Evolutionary conservation across 1,284 basidiomycete genomes (phyloP).

Genomic region (Pascua sp.): DNA sequence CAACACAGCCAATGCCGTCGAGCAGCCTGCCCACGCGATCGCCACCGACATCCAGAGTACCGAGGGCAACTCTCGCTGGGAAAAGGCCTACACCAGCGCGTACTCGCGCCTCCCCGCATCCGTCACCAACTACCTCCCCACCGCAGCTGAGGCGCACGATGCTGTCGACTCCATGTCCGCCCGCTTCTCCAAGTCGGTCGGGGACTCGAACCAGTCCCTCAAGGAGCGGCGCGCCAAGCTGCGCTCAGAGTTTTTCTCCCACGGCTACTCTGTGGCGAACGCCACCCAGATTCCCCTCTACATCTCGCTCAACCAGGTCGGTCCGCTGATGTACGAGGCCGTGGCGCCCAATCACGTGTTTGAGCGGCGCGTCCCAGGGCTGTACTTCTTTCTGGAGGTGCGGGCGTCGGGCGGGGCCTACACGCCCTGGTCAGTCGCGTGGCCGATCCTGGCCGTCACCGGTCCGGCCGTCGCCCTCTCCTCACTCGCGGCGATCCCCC

Average conservation of each 20-base stretch:
- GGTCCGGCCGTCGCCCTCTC: background rate
- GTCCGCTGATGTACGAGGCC: constrained; percentile 1
- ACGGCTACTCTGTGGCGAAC: constrained; percentile 1
- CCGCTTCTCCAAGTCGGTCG: background rate
- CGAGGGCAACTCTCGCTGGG: background rate
- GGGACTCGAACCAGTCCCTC: background rate
- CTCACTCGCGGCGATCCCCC: background rate
- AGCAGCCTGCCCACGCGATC: too few species aligned
- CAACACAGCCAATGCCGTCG: too few species aligned
- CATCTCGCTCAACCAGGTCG: constrained; percentile 3
- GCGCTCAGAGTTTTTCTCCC: background rate
- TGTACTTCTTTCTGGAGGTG: constrained; percentile 1
- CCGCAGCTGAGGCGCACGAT: background rate
- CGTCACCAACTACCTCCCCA: background rate
- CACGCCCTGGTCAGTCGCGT: constrained; percentile 1
- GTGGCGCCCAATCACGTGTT: constrained; percentile 1
- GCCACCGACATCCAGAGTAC: too few species aligned
- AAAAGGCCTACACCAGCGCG: background rate
- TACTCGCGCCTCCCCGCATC: background rate
- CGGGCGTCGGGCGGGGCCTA: background rate
- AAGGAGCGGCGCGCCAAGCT: background rate
- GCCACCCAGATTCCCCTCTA: constrained; percentile 1
- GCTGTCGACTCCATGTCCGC: background rate
- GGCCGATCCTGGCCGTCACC: constrained; percentile 1
- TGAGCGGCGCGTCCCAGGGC: background rate